Base-by-base conservation (phyloP, 176 grass and related monocot species). In the Leersia perrieri region DNA sequence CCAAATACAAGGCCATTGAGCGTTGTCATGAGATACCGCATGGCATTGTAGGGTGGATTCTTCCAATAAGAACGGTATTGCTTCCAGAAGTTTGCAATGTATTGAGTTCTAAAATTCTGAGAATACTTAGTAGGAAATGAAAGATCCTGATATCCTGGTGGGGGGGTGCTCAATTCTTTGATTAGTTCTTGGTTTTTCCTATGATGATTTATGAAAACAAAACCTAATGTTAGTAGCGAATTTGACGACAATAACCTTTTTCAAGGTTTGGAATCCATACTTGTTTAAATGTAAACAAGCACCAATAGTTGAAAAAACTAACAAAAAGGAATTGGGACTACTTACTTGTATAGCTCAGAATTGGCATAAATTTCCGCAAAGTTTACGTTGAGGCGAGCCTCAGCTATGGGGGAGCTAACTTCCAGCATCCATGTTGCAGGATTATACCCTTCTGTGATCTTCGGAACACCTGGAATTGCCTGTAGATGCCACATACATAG, bases 341-440 rank as follows among this genome's bases (percentile, higher is more conserved):
- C 64, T 77, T 86, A 97, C 94, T 80, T 86, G 76, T 92, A 94
- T 30, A 92, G 86, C 29, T 30, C 22, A 31, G 95, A 98, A 62
- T 81, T 78, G 36, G 86, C 83, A 86, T 98, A 98, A 81, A 93
- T 77, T 78, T 98, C 92, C 83, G 86, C 83, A 89, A 94, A 98
- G 29, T 93, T 85, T 25, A 98, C 10, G 14, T 89, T 83, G 32
- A 93, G 63, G 44, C 23, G 71, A 87, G 92, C 81, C 81, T 95
- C 92, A 25, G 87, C 76, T 73, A 82, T 40, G 40, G 90, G 57
- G 20, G 90, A 77, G 58, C 80, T 98, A 71, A 98, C 83, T 82
- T 98, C 95, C 28, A 98, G 55, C 81, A 93, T 87, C 95, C 95
- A 98, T 45, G 95, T 98, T 23, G 95, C 95, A 58, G 95, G 95